phyloP scores from a whole-genome alignment of 805 yeast genomes.

The Ogataea ramenticola region DNA sequence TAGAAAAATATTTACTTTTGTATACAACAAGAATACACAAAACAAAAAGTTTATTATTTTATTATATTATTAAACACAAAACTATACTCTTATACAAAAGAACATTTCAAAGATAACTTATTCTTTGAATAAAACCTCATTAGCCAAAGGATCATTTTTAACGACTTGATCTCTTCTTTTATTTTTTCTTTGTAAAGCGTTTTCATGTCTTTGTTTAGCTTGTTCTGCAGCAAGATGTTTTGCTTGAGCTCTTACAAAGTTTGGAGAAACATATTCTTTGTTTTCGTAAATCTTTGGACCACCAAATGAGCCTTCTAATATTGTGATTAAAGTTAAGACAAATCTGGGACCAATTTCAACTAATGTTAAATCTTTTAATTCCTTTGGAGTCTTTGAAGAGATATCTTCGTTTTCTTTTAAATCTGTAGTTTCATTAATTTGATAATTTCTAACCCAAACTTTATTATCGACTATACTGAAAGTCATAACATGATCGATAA shows the following conservation, averaged over 20 bases:
- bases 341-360: conserved; percentile 97
- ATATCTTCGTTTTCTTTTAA: conserved; percentile 40
- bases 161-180: conserved; percentile 69
- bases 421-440: conserved; percentile 62
- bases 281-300: conserved; percentile 97
- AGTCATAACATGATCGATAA: conserved; percentile 90
- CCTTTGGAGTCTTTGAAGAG: conserved; percentile 17
- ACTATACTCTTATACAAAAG: no score
- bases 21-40: no score
- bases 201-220: conserved; percentile 73
- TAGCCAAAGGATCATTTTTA: conserved; percentile 76
- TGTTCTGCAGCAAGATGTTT: conserved; percentile 74
- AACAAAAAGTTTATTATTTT: no score
- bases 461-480: conserved; percentile 89
- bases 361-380: conserved; percentile 56
- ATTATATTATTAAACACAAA: not conserved
- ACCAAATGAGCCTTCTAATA: conserved; percentile 93
- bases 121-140: conserved; percentile 63
- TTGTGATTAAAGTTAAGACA: conserved; percentile 84
- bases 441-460: conserved; percentile 93
- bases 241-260: conserved; percentile 84
- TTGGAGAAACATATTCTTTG: conserved; percentile 94
- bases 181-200: conserved; percentile 68
- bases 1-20: no score
- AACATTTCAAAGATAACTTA: no score